These are phyloP conservation scores for Gnomoniopsis smithogilvyi DNA, from an alignment of 2,329 filamentous ascomycete species.

Conservation along the genomic window DNA sequence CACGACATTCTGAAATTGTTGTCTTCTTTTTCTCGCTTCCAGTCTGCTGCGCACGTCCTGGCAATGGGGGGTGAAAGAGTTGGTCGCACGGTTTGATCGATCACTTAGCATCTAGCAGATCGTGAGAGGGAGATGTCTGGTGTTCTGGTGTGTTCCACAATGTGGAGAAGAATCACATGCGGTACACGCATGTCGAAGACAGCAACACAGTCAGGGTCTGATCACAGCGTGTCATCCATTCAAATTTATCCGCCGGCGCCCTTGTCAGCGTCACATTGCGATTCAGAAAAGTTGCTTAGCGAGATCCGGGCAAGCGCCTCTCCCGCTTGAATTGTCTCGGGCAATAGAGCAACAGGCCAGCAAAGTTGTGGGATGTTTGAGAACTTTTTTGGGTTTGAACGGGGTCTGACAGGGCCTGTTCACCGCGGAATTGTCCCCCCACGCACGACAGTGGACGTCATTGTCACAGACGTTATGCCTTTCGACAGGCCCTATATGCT, in stretches of 20 bases:
- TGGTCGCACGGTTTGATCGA: not conserved
- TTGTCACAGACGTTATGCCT: not conserved
- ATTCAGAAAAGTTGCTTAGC: not conserved
- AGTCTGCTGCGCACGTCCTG: too few species aligned
- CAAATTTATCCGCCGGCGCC: not conserved
- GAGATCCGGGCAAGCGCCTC: constrained; percentile 1
- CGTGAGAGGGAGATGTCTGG: not conserved
- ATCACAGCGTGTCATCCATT: not conserved
- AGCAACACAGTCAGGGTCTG: not conserved
- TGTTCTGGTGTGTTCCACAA: too few species aligned
- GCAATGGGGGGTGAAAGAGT: too few species aligned
- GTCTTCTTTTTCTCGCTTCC: not conserved
- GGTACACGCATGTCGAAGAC: not conserved
- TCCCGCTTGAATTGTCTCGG: constrained; percentile 3
- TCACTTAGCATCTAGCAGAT: not conserved
- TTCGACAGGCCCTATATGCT: not conserved
- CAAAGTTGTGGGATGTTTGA: not conserved
- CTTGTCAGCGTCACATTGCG: not conserved
- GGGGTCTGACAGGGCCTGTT: not conserved
- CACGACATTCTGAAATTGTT: too few species aligned
- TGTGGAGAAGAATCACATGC: not conserved
- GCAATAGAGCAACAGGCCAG: not conserved
- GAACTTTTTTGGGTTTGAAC: not conserved
- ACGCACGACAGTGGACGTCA: constrained; percentile 2
- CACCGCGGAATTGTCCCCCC: not conserved